phyloP scores from a whole-genome alignment of 2,329 filamentous ascomycete species.

The Didymosphaeria variabile region DNA sequence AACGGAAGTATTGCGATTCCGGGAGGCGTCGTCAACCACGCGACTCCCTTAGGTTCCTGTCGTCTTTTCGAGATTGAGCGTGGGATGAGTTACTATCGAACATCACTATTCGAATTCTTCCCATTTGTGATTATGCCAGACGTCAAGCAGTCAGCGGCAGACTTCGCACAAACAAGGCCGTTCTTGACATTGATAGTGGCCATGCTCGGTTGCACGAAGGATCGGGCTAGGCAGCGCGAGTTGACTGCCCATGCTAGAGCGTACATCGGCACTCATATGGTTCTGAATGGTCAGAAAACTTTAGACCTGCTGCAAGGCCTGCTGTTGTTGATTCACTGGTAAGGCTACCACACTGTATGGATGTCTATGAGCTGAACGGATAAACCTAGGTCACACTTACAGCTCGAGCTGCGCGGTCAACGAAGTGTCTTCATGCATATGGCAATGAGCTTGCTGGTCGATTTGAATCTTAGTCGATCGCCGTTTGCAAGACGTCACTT shows the following conservation, averaged over 20 bases:
- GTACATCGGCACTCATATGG: conserved; percentile 16
- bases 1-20: not conserved
- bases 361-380: not conserved
- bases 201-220: conserved; percentile 24
- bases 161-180: conserved; percentile 17
- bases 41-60: not conserved
- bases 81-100: conserved; percentile 18
- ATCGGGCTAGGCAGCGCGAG: conserved; percentile 21
- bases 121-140: conserved; percentile 21
- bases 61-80: conserved; percentile 15
- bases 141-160: not conserved
- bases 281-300: conserved; percentile 18
- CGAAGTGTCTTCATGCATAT: conserved; percentile 22
- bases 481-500: conserved; percentile 19
- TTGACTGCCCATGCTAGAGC: conserved; percentile 14
- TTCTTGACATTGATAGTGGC: conserved; percentile 23
- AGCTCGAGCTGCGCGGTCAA: conserved; percentile 19
- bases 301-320: conserved; percentile 25
- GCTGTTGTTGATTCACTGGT: conserved; percentile 22
- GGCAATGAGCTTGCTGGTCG: conserved; percentile 23
- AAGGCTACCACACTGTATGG: not conserved
- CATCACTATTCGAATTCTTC: conserved; percentile 19
- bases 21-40: not conserved
- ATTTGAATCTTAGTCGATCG: conserved; percentile 23
- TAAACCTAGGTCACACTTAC: conserved; percentile 20